Conservation (phyloP, 2,329 filamentous ascomycete genomes). For the Tolypocladium endophyticum region DNA sequence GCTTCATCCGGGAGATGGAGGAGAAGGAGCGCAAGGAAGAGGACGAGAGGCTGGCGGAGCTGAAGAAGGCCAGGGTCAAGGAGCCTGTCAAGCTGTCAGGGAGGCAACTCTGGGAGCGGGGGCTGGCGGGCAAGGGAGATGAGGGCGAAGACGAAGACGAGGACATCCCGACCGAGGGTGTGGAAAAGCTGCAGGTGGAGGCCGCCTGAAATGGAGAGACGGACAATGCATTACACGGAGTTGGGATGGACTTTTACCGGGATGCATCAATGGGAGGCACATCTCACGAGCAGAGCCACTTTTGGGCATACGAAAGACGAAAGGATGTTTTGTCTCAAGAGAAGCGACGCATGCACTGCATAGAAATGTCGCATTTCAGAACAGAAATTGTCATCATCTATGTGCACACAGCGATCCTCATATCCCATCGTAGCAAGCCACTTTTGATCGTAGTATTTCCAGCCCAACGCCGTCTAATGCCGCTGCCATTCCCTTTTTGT, state of each 20-base stretch:
- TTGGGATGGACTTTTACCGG: background rate
- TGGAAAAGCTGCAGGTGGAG: slow-evolving; percentile 65
- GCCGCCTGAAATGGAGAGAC: slow-evolving; percentile 19
- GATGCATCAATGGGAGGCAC: background rate
- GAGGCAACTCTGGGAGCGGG: slow-evolving; percentile 68
- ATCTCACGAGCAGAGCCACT: background rate
- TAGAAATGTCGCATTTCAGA: slow-evolving; percentile 9
- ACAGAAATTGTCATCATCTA: background rate
- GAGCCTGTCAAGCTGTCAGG: slow-evolving; percentile 64
- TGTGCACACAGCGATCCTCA: background rate
- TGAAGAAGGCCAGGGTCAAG: slow-evolving; percentile 68
- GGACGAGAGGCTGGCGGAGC: slow-evolving; percentile 72
- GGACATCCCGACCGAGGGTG: slow-evolving; percentile 43
- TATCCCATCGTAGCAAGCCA: slow-evolving; percentile 1
- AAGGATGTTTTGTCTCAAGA: background rate
- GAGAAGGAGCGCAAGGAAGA: slow-evolving; percentile 57
- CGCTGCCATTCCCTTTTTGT: background rate
- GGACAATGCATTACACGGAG: background rate
- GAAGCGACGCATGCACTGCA: background rate
- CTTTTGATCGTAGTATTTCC: slow-evolving; percentile 1
- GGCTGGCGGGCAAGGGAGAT: slow-evolving; percentile 56
- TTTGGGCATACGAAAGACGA: background rate
- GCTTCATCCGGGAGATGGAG: slow-evolving; percentile 70
- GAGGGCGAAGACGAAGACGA: slow-evolving; percentile 59
- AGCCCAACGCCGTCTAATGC: slow-evolving; percentile 14